Evolutionary conservation across 352 stramenopile species (phyloP), one percentile per base, ranked within the genome.

Genomic region (Globisporangium alternatum): DNA sequence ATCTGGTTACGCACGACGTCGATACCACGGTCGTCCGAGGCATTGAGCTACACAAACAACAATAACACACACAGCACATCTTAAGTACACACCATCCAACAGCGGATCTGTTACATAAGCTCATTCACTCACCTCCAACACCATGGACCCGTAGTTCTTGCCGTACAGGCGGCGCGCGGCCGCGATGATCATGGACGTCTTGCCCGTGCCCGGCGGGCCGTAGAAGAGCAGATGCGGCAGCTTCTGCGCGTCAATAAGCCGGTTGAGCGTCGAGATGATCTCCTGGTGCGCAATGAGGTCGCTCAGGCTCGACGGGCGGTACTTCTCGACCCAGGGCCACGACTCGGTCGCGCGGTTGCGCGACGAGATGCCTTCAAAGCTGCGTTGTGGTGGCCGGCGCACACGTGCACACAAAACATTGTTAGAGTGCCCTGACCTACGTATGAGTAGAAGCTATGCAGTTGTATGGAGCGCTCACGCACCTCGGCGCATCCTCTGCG

Each of bases 321-420:
- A 99, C 77, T 99, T 99, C 78, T 99, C 97, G 13, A 99, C 96
- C 97, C 97, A 99, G 22, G 97, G 93, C 80, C 96, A 94, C 53
- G 85, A 91, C 66, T 94, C 86, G 7, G 86, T 95, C 47, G 83
- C 78, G 37, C 86, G 80, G 63, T 93, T 92, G 62, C 77, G 76
- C 12, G 82, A 91, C 28, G 86, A 95, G 56, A 95, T 93, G 66
- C 86, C 86, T 60, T 91, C 83, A 57, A 95, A 95, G 43, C 77
- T 81, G 61, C 59, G n/a, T 35, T 8, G 30, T 1, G 28, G 15
- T 12, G n/a, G 21, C 9, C 9, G 4, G 9, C 9, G 2, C 25
- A 37, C 5, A 56, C 28, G 28, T 7, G n/a, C 2, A 30, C 12
- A 35, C 15, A 30, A 21, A n/a, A 17, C 25, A 39, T 2, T 6